Percentiles rank a stretch among this genome's conserved stretches.
These are phyloP conservation scores for Fusarium sublunatum DNA, from an alignment of 2,329 filamentous ascomycete genomes.

Conservation along the genomic window DNA sequence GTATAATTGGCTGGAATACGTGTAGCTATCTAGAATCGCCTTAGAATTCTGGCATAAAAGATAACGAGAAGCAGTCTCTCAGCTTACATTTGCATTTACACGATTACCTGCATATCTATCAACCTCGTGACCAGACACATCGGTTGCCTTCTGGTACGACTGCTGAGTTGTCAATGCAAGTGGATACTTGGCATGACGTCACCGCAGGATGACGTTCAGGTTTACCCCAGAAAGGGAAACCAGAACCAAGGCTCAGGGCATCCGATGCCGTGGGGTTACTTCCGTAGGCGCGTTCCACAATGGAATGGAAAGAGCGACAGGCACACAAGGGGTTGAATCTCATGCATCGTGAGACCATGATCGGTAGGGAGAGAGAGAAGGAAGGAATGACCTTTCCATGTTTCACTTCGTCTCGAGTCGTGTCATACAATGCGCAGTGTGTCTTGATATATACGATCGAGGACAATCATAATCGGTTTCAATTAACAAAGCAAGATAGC, in stretches of 20 bases:
- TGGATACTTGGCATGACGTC: constrained; percentile 20
- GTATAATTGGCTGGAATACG: neutral
- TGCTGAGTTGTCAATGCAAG: constrained; percentile 5
- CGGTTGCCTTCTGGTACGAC: neutral
- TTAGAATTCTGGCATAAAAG: neutral
- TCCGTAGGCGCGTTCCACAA: neutral
- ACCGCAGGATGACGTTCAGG: constrained; percentile 24
- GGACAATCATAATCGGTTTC: neutral
- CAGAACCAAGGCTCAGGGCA: constrained; percentile 10
- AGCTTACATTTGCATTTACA: neutral
- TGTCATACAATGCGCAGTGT: neutral
- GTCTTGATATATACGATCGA: constrained; percentile 1
- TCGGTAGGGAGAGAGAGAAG: neutral
- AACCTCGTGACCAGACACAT: constrained; percentile 2
- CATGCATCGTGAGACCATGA: neutral
- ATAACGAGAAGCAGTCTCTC: neutral
- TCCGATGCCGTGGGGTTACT: neutral
- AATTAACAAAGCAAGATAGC: neutral
- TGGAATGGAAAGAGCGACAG: constrained; percentile 10
- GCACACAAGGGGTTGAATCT: constrained; percentile 4
- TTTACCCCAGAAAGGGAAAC: constrained; percentile 6
- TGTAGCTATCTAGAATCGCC: neutral
- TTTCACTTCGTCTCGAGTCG: neutral
- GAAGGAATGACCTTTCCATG: neutral
- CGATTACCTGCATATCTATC: neutral